A percentile compares a stretch with the other conserved stretches of the same genome.
These are phyloP conservation scores for Fusarium miscanthi DNA, from an alignment of 2,329 filamentous ascomycete genomes.

Conservation along the genomic window DNA sequence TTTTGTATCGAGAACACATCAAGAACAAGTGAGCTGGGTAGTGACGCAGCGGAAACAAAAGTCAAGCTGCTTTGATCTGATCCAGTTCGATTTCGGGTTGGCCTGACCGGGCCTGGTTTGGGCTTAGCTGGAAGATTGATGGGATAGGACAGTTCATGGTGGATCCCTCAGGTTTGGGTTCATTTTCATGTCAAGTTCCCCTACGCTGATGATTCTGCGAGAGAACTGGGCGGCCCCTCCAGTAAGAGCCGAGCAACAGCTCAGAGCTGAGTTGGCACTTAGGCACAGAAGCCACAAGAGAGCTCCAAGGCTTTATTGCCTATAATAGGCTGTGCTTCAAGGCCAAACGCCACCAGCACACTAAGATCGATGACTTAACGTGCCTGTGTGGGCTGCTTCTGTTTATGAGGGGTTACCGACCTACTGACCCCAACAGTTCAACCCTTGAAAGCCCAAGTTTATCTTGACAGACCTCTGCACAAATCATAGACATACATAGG, in stretches of 20 bases:
- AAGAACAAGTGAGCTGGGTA: conserved; percentile 26
- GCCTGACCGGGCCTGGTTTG: conserved; percentile 23
- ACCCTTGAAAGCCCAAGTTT: not conserved
- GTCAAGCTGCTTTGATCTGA: conserved; percentile 38
- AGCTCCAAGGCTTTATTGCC: conserved; percentile 4
- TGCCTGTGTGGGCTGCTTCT: not conserved
- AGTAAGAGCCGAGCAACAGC: conserved; percentile 8
- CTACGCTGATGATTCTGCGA: conserved; percentile 2
- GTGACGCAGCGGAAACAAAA: conserved; percentile 42
- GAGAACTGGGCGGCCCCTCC: not conserved
- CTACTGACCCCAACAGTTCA: conserved; percentile 1
- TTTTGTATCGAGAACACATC: conserved; percentile 22
- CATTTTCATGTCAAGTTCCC: conserved; percentile 20
- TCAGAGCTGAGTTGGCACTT: conserved; percentile 11
- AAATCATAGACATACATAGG: not conserved
- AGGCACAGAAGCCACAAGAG: conserved; percentile 7
- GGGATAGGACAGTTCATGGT: conserved; percentile 40
- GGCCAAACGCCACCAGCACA: conserved; percentile 10
- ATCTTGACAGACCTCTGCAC: not conserved
- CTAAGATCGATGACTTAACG: conserved; percentile 28
- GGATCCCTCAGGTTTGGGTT: conserved; percentile 27
- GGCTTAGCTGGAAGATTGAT: conserved; percentile 10
- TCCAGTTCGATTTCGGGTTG: conserved; percentile 37
- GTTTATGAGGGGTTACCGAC: not conserved
- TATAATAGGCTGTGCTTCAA: not conserved